Evolutionary conservation across 2,329 filamentous ascomycete species (phyloP), one percentile per base, ranked within the genome.

Genomic region (Trichoderma atroviride): DNA sequence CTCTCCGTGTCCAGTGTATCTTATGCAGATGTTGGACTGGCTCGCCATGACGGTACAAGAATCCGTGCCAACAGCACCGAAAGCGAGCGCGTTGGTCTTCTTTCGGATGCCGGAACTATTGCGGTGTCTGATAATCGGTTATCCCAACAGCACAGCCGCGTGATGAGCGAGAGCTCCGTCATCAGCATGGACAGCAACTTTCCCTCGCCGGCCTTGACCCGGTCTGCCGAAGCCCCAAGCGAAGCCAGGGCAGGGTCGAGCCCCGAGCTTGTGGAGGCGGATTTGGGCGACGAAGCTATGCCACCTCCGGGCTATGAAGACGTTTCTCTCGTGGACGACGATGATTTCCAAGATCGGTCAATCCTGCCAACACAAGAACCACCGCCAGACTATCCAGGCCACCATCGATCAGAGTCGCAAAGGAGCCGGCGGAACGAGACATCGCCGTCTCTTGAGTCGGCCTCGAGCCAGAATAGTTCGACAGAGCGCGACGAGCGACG

Each of bases 1-100:
- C 85, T 90, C 31, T 86, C 91, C 19, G 89, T 93, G 4, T 92
- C 91, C 56, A 90, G 89, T 68, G 92, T 96, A 22, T 89, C 89
- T 55, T 96, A 96, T 74, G 91, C 87, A 11, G 91, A 92, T 53
- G 79, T 96, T 5, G 92, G 92, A 40, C 87, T 94, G 16, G 92
- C 91, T 0, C 85, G 91, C 56, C 91, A 92, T 74, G 92, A 96
- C 74, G 92, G 92, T 61, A 92, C 91, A 1, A 84, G 92, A 57
- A 80, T 96, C 33, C 86, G 92, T 35, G 91, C 90, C 43, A 91
- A 89, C 75, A 94, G 91, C 71, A 85, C 84, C 22, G 92, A 94
- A 73, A 92, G 89, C 74, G 91, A 95, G 76, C 83, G 88, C 35
- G 82, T 90, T 55, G 91, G 91, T 0, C 81, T 95, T 10, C 83